phyloP scores from a whole-genome alignment of 2,329 filamentous ascomycete species.

The Penicillium sp. region DNA sequence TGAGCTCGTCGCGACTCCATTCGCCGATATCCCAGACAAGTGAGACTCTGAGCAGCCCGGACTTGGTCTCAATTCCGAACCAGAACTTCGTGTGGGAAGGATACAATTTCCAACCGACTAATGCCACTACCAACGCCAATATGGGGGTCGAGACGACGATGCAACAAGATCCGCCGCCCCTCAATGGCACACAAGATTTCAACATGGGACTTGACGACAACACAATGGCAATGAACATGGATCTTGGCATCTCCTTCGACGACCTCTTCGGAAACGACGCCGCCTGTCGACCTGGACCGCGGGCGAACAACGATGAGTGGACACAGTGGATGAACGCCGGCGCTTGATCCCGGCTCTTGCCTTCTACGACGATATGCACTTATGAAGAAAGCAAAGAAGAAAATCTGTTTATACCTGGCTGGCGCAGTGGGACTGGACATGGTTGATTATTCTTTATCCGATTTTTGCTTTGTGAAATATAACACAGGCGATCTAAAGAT shows the following conservation, averaged over 20 bases:
- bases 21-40: slow-evolving; percentile 35
- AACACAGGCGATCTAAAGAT: not conserved
- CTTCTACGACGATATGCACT: slow-evolving; percentile 24
- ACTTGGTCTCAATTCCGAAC: slow-evolving; percentile 42
- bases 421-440: slow-evolving; percentile 13
- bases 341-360: slow-evolving; percentile 13
- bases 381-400: slow-evolving; percentile 16
- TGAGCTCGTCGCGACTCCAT: slow-evolving; percentile 29
- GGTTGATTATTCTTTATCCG: slow-evolving; percentile 1
- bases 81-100: slow-evolving; percentile 44
- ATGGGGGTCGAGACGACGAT: slow-evolving; percentile 14
- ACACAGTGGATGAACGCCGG: slow-evolving; percentile 40
- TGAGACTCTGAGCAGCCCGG: slow-evolving; percentile 39
- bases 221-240: slow-evolving; percentile 32
- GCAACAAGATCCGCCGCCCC: slow-evolving; percentile 22
- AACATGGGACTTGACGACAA: slow-evolving; percentile 29
- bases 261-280: slow-evolving; percentile 42
- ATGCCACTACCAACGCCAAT: not conserved
- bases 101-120: slow-evolving; percentile 34
- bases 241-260: slow-evolving; percentile 38
- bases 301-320: slow-evolving; percentile 37
- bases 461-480: slow-evolving; percentile 5
- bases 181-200: slow-evolving; percentile 22
- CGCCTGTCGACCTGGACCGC: slow-evolving; percentile 22
- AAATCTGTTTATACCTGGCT: slow-evolving; percentile 21